A percentile compares a stretch with the other conserved stretches of the same genome.
phyloP scores from a whole-genome alignment of 352 stramenopile genomes.

The Phytophthora quininea region DNA sequence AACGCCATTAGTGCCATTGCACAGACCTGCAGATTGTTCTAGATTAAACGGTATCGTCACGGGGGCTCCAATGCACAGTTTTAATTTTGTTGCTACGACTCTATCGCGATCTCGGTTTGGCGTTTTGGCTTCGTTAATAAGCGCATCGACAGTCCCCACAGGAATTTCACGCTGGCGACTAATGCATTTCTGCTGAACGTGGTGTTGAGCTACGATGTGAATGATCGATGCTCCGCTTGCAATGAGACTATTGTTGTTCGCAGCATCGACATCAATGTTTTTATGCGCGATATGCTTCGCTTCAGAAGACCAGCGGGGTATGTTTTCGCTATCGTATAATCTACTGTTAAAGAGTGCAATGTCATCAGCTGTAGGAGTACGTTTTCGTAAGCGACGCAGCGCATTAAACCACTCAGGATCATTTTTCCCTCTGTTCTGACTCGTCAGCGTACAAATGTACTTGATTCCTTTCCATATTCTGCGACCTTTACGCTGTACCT shows the following conservation, averaged over 20 bases:
- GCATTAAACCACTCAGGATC: not conserved
- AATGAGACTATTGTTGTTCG: not conserved
- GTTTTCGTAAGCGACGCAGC: not conserved
- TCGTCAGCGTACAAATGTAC: not conserved
- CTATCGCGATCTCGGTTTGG: not conserved
- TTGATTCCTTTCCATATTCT: not conserved
- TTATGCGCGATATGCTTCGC: constrained; percentile 1
- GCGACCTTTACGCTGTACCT: not conserved
- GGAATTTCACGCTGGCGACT: not conserved
- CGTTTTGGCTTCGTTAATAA: not conserved
- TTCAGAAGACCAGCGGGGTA: not conserved
- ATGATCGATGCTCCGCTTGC: not conserved
- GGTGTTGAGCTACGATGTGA: not conserved
- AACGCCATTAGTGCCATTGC: constrained; percentile 9
- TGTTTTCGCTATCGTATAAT: not conserved
- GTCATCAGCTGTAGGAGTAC: not conserved
- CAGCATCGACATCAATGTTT: not conserved
- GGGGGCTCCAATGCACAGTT: not conserved
- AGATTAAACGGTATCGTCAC: constrained; percentile 2
- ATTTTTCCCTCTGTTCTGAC: not conserved
- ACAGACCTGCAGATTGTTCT: constrained; percentile 6
- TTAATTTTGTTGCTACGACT: not conserved
- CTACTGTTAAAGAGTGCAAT: not conserved
- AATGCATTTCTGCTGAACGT: not conserved
- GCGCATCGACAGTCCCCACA: not conserved